These are phyloP conservation scores for Strigomonas culicis DNA, from an alignment of 208 protist species.

Conservation along the genomic window DNA sequence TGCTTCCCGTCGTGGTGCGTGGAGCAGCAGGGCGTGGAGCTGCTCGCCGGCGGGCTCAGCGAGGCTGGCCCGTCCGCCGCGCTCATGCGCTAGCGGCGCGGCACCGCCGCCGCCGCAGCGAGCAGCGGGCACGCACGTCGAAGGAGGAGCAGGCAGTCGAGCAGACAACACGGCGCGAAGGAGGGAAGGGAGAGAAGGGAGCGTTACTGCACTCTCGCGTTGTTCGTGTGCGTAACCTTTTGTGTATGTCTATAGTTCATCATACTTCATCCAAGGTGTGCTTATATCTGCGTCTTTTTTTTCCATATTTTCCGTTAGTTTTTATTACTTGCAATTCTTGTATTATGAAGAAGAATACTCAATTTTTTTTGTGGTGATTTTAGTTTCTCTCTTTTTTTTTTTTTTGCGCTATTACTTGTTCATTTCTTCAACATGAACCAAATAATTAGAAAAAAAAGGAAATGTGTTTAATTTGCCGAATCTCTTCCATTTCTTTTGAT, in stretches of 20 bases:
- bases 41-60: constrained; percentile 25
- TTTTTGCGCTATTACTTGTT: constrained; percentile 9
- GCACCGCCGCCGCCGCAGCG: too few relatives aligned
- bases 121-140: neutral
- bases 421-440: neutral
- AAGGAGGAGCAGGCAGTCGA: neutral
- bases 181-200: neutral
- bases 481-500: constrained; percentile 15
- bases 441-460: neutral
- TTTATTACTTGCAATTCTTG: neutral
- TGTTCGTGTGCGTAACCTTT: constrained; percentile 21
- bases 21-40: constrained; percentile 60
- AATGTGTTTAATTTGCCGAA: neutral
- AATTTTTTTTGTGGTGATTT: neutral
- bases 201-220: constrained; percentile 4
- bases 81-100: neutral
- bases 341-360: neutral
- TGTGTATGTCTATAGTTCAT: neutral
- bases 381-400: neutral
- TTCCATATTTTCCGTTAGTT: neutral
- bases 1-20: constrained; percentile 46
- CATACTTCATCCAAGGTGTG: neutral
- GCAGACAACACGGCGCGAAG: neutral
- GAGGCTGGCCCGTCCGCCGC: constrained; percentile 2
- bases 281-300: constrained; percentile 8